These are phyloP conservation scores for Tylopilus plumbeoviolaceoides DNA, from an alignment of 768 basidiomycete species.

Conservation along the genomic window DNA sequence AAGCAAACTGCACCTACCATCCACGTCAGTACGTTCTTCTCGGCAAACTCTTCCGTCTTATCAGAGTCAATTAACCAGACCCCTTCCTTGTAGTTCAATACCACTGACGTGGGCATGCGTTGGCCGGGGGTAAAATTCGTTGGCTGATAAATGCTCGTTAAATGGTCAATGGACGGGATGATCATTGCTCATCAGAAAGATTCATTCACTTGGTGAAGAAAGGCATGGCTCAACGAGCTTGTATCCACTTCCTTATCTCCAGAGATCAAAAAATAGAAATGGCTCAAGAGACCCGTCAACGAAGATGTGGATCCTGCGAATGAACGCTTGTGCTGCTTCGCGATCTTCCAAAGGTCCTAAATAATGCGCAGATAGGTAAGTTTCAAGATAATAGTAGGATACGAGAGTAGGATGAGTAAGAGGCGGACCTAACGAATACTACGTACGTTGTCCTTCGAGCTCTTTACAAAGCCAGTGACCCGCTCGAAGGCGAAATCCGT, in stretches of 20 bases:
- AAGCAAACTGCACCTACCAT: slow-evolving; percentile 43
- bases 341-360: slow-evolving; percentile 64
- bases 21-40: slow-evolving; percentile 73
- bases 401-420: not conserved
- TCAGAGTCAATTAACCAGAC: slow-evolving; percentile 65
- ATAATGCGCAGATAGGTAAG: not conserved
- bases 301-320: slow-evolving; percentile 92
- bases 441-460: slow-evolving; percentile 70
- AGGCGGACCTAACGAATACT: not conserved
- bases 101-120: slow-evolving; percentile 67
- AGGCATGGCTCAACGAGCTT: slow-evolving; percentile 54
- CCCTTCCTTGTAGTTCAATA: slow-evolving; percentile 61
- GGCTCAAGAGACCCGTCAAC: slow-evolving; percentile 74
- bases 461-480: slow-evolving; percentile 66
- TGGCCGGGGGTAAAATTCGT: slow-evolving; percentile 73
- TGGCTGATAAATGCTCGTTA: slow-evolving; percentile 37
- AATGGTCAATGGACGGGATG: not conserved
- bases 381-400: not conserved
- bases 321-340: slow-evolving; percentile 49
- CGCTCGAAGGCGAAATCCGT: slow-evolving; percentile 84
- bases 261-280: slow-evolving; percentile 86
- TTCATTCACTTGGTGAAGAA: slow-evolving; percentile 48
- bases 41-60: slow-evolving; percentile 36
- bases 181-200: no score
- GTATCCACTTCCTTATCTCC: slow-evolving; percentile 64